phyloP scores from a whole-genome alignment of 148 eudicot genomes.

The Fallopia convolvulus region DNA sequence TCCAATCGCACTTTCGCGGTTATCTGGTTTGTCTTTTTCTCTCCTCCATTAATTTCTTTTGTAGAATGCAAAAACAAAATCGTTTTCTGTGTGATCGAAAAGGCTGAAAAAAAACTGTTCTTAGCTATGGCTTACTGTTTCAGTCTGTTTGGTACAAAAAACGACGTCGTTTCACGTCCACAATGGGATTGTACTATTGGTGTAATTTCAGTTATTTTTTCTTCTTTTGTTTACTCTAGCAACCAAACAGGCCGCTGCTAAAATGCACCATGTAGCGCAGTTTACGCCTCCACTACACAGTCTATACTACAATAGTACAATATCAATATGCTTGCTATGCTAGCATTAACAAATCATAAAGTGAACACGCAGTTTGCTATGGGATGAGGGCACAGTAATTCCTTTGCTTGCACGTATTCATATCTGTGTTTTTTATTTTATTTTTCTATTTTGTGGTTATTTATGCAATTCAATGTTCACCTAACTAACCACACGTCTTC shows the following conservation, averaged over 20 bases:
- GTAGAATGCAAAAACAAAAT: not conserved
- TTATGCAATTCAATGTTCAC: not conserved
- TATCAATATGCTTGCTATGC: no score
- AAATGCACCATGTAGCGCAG: not conserved
- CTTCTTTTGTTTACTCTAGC: not conserved
- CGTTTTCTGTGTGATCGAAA: not conserved
- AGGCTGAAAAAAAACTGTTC: not conserved
- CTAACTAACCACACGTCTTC: not conserved
- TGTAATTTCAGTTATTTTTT: not conserved
- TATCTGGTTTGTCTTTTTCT: slow-evolving; percentile 45
- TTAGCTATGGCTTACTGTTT: not conserved
- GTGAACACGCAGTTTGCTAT: not conserved
- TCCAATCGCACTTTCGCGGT: slow-evolving; percentile 72
- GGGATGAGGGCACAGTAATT: not conserved
- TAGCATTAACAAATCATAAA: no score
- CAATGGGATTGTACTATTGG: not conserved
- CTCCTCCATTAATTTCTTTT: not conserved
- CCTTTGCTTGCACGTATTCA: slow-evolving; percentile 3
- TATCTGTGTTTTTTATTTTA: not conserved
- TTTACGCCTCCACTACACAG: not conserved
- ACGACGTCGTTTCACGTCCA: slow-evolving; percentile 1
- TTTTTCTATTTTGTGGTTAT: not conserved
- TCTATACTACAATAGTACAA: no score
- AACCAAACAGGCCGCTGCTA: not conserved
- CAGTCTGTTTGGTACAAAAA: not conserved